A percentile compares a stretch with the other conserved stretches of the same genome.
Evolutionary conservation across 2,329 filamentous ascomycete genomes (phyloP).

Genomic region (Aspergillus fijiensis): DNA sequence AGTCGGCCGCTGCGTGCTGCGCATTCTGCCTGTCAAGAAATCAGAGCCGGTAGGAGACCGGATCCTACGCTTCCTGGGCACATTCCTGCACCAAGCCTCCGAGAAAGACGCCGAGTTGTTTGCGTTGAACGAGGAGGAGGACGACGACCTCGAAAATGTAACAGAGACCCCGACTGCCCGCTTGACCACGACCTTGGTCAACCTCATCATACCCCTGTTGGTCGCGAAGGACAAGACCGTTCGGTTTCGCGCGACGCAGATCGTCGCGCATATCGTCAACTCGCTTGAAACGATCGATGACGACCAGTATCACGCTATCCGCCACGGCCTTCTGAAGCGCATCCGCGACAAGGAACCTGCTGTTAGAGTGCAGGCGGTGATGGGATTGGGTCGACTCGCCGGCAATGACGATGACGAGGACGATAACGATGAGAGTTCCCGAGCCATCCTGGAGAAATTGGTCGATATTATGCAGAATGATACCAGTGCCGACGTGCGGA

Average conservation of each 20-base stretch:
- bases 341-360: conserved; percentile 92
- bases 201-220: conserved; percentile 71
- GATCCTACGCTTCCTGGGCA: conserved; percentile 79
- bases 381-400: conserved; percentile 82
- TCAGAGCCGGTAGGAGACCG: conserved; percentile 85
- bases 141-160: conserved; percentile 66
- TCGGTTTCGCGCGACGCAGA: conserved; percentile 83
- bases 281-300: conserved; percentile 90
- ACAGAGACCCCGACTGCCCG: conserved; percentile 82
- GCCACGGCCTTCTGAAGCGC: conserved; percentile 75
- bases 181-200: conserved; percentile 72
- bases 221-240: conserved; percentile 89
- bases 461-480: conserved; percentile 90
- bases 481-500: conserved; percentile 86
- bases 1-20: conserved; percentile 76
- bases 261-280: conserved; percentile 88
- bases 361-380: conserved; percentile 86
- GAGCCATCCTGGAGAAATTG: conserved; percentile 76
- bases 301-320: conserved; percentile 79
- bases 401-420: conserved; percentile 69
- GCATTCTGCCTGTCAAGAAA: conserved; percentile 86
- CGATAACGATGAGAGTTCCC: conserved; percentile 63
- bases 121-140: conserved; percentile 57
- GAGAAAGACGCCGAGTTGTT: conserved; percentile 69
- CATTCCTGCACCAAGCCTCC: conserved; percentile 72